Conservation (phyloP, 768 basidiomycete genomes). For the Auriscalpium microsporum region DNA sequence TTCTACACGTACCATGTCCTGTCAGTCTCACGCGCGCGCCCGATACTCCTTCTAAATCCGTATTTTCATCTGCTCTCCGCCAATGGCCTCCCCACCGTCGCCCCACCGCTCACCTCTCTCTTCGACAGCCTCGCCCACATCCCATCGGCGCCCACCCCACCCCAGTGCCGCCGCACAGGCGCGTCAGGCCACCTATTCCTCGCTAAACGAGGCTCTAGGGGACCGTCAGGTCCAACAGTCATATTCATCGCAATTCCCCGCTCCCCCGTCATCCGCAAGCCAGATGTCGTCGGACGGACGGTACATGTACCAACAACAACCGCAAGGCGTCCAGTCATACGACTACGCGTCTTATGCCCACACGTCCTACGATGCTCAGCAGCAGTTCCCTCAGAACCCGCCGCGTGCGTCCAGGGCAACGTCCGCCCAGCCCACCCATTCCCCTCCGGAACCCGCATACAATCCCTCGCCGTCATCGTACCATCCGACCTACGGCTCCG, state of each 20-base stretch:
- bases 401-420: conserved; percentile 20
- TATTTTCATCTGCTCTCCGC: neutral
- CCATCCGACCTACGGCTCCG: conserved; percentile 12
- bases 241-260: conserved; percentile 10
- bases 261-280: conserved; percentile 4
- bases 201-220: conserved; percentile 18
- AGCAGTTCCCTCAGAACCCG: conserved; percentile 20
- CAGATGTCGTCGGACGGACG: conserved; percentile 44
- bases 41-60: conserved; percentile 3
- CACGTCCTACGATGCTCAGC: conserved; percentile 19
- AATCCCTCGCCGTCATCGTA: conserved; percentile 17
- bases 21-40: conserved; percentile 13
- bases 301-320: conserved; percentile 47
- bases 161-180: conserved; percentile 8
- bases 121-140: conserved; percentile 7
- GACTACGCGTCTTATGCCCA: conserved; percentile 38
- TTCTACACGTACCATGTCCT: conserved; percentile 15
- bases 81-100: conserved; percentile 8
- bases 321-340: conserved; percentile 36
- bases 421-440: conserved; percentile 18
- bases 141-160: conserved; percentile 8
- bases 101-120: conserved; percentile 11
- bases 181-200: conserved; percentile 15
- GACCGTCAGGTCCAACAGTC: conserved; percentile 5
- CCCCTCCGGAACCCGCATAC: conserved; percentile 20